Evolutionary conservation across 164 flowering plant species (phyloP), one percentile per base, ranked within the genome.

Genomic region (Platanus orientalis): DNA sequence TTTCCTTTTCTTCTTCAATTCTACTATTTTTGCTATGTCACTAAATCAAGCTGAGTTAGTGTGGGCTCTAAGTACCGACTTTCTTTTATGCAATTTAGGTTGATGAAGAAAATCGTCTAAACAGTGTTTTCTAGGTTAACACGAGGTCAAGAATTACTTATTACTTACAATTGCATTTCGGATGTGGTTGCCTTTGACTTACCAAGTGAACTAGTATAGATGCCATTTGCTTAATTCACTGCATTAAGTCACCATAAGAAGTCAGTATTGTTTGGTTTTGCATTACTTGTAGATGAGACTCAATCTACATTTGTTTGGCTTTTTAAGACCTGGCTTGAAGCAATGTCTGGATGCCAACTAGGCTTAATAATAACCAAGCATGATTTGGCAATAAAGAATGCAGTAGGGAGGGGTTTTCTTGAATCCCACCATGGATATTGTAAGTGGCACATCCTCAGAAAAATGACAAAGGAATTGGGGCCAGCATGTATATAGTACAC

Each of bases 211-310:
- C 51, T 76, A 76, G 61, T 82, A 73, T 66, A 74, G 74, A 27
- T 86, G 58, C 87, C 89, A n/a, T 84, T 79, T 70, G 83, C 80
- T 71, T 80, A 84, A 52, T 86, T 86, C 30, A 78, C 79, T 6
- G 89, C 89, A 36, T 67, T 84, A 25, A 82, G 84, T 63, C 85
- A 86, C 70, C 92, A 86, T 69, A 81, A 82, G 39, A 83, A 82
- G 72, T 76, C 84, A n/a, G n/a, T n/a, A n/a, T n/a, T n/a, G n/a
- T n/a, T n/a, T n/a, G n/a, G n/a, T n/a, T n/a, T n/a, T n/a, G n/a
- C n/a, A n/a, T n/a, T n/a, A n/a, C n/a, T n/a, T n/a, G n/a, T n/a
- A n/a, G n/a, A n/a, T n/a, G n/a, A 79, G 54, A 68, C 88, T 1
- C 85, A 82, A 72, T 80, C 87, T 57, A 78, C 92, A 34, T 86